These are phyloP conservation scores for Pyrus hybrid DNA, from an alignment of 331 rosid genomes.

Conservation along the genomic window DNA sequence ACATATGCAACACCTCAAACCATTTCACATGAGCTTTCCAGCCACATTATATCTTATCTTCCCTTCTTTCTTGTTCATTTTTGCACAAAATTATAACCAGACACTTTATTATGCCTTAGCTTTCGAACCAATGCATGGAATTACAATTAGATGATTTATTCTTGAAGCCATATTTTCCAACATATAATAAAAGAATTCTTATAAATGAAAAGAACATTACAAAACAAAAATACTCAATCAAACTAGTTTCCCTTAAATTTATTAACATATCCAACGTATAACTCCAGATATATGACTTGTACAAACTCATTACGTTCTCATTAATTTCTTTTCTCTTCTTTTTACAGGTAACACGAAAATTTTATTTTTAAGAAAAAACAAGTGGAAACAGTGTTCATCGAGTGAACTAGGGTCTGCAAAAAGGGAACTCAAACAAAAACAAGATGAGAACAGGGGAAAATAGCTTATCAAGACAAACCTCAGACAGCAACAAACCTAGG, in stretches of 20 bases:
- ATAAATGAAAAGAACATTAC: not conserved
- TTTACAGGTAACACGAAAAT: too few species aligned
- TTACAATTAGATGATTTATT: not conserved
- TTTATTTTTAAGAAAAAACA: too few species aligned
- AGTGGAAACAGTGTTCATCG: not conserved
- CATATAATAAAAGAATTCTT: not conserved
- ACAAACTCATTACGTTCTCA: not conserved
- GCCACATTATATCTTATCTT: not conserved
- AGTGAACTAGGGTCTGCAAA: not conserved
- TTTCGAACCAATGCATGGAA: not conserved
- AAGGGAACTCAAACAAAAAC: not conserved
- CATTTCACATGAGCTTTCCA: not conserved
- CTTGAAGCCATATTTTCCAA: not conserved
- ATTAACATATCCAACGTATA: not conserved
- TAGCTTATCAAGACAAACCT: not conserved
- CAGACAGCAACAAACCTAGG: not conserved
- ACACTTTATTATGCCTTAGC: not conserved
- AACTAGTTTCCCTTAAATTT: not conserved
- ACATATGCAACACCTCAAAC: not conserved
- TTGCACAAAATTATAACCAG: not conserved
- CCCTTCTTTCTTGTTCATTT: not conserved
- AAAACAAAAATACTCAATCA: not conserved
- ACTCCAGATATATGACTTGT: not conserved
- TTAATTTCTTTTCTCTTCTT: too few species aligned
- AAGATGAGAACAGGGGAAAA: not conserved